Evolutionary conservation across 345 rosid genomes (phyloP).

Genomic region (Mallotus nudiflorus): DNA sequence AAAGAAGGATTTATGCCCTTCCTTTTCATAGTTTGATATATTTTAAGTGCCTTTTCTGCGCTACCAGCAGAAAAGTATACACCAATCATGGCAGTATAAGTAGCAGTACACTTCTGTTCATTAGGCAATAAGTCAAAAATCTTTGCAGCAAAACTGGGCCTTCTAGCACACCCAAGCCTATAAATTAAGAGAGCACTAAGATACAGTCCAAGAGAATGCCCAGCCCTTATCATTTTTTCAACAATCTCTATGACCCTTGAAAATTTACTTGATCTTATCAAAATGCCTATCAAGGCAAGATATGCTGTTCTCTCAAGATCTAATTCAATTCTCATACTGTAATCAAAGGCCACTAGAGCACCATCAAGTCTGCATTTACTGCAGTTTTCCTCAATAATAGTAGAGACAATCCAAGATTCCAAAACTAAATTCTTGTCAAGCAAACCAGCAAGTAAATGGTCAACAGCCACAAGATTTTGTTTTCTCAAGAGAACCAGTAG

Average conservation of each 20-base stretch:
- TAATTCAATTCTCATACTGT: conserved; percentile 50
- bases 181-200: conserved; percentile 58
- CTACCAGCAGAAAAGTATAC: conserved; percentile 74
- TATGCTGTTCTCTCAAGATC: conserved; percentile 52
- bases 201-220: conserved; percentile 61
- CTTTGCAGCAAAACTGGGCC: conserved; percentile 61
- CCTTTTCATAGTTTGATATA: conserved; percentile 53
- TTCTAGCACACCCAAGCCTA: conserved; percentile 71
- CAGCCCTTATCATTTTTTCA: conserved; percentile 51
- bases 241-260: conserved; percentile 46
- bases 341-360: conserved; percentile 64
- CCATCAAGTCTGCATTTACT: conserved; percentile 42
- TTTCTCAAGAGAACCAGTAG: conserved; percentile 55
- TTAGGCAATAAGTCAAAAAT: conserved; percentile 60
- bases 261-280: conserved; percentile 47
- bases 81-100: conserved; percentile 67
- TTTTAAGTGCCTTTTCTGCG: conserved; percentile 65
- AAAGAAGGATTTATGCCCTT: conserved; percentile 53
- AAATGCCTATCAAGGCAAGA: conserved; percentile 56
- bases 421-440: conserved; percentile 38
- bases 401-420: conserved; percentile 50
- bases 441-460: conserved; percentile 45
- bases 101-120: conserved; percentile 59
- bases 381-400: conserved; percentile 49
- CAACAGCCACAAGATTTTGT: conserved; percentile 61